phyloP scores from a whole-genome alignment of 768 basidiomycete species.

The Porphyrellus cyaneotinctus region DNA sequence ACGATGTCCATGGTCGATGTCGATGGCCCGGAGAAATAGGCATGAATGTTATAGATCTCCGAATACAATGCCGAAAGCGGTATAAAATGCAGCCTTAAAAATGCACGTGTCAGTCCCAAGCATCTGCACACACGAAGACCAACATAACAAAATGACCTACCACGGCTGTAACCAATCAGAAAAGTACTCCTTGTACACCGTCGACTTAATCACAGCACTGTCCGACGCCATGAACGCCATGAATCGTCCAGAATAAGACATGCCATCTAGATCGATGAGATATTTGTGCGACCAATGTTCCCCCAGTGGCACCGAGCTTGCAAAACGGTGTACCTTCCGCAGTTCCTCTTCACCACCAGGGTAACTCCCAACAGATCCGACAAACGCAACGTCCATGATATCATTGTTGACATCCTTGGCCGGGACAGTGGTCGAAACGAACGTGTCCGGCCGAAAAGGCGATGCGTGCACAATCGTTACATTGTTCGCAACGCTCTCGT shows the following conservation, averaged over 20 bases:
- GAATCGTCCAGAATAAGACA: slow-evolving; percentile 91
- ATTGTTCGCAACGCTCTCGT: slow-evolving; percentile 42
- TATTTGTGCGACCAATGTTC: slow-evolving; percentile 93
- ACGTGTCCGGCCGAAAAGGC: slow-evolving; percentile 54
- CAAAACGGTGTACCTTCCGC: slow-evolving; percentile 61
- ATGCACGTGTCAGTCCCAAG: neutral
- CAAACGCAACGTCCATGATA: slow-evolving; percentile 86
- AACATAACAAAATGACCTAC: slow-evolving; percentile 34
- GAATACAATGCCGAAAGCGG: slow-evolving; percentile 81
- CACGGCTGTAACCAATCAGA: slow-evolving; percentile 92
- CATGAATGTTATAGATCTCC: slow-evolving; percentile 91
- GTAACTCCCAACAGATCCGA: slow-evolving; percentile 70
- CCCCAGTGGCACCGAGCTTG: slow-evolving; percentile 73
- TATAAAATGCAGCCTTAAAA: slow-evolving; percentile 84
- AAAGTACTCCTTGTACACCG: slow-evolving; percentile 89
- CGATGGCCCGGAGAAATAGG: slow-evolving; percentile 88
- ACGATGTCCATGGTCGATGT: slow-evolving; percentile 49
- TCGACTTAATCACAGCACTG: slow-evolving; percentile 85
- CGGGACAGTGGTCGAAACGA: slow-evolving; percentile 58
- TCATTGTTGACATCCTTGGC: slow-evolving; percentile 62
- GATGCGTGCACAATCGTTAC: slow-evolving; percentile 68
- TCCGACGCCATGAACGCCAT: slow-evolving; percentile 82
- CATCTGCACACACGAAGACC: neutral
- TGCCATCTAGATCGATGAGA: slow-evolving; percentile 88
- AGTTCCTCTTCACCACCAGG: slow-evolving; percentile 71